Evolutionary conservation across 495 filamentous ascomycete genomes (phyloP).

Genomic region (Aspergillus nidulans): DNA sequence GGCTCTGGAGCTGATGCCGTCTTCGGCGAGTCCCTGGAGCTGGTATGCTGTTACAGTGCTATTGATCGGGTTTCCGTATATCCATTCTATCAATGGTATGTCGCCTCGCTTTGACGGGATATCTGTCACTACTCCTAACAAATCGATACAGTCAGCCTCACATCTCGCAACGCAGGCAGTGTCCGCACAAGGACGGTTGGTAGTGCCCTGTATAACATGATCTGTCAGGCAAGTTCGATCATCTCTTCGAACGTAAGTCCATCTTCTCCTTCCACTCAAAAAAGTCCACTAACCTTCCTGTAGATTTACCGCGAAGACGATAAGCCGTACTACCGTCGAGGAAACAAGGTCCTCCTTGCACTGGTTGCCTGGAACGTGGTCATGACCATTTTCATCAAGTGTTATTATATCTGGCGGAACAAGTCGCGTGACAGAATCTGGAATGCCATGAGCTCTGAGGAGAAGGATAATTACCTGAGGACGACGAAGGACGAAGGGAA

Average conservation of each 20-base stretch:
- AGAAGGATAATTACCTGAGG: conserved; percentile 25
- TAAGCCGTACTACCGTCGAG: conserved; percentile 48
- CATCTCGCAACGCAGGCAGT: conserved; percentile 29
- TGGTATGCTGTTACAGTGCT: conserved; percentile 46
- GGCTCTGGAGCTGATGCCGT: conserved; percentile 39
- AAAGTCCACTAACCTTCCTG: not conserved
- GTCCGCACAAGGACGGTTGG: conserved; percentile 52
- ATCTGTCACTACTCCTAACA: conserved; percentile 29
- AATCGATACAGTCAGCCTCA: conserved; percentile 14
- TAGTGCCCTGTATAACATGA: conserved; percentile 52
- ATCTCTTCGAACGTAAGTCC: conserved; percentile 37
- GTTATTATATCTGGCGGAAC: conserved; percentile 37
- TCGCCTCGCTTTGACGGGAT: conserved; percentile 42
- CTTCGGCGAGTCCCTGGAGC: conserved; percentile 44
- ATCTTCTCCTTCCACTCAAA: not conserved
- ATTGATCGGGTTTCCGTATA: not conserved
- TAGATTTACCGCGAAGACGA: conserved; percentile 54
- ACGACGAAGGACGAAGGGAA: conserved; percentile 34
- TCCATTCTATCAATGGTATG: conserved; percentile 24
- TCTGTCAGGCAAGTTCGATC: conserved; percentile 42
- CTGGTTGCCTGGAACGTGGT: conserved; percentile 41
- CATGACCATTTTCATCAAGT: conserved; percentile 30
- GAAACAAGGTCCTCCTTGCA: conserved; percentile 45
- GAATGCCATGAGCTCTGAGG: conserved; percentile 11
- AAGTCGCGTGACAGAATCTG: not conserved